Conservation (phyloP, 352 stramenopile species). For the Halophytophthora batemanensis region DNA sequence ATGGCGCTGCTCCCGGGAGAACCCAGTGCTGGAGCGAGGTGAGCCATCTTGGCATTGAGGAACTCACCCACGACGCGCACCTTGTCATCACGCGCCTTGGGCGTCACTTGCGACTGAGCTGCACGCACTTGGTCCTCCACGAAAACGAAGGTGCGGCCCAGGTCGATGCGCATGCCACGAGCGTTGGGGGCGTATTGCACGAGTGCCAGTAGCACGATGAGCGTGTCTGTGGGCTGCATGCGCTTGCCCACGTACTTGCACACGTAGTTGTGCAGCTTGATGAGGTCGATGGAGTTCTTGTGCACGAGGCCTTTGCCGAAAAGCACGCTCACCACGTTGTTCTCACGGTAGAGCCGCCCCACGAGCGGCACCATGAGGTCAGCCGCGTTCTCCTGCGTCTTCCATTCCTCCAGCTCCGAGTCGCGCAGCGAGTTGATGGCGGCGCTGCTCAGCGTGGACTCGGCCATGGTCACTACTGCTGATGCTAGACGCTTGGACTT, state of each 20-base stretch:
- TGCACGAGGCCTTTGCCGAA: conserved; percentile 84
- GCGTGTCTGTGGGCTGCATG: conserved; percentile 71
- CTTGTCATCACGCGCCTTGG: conserved; percentile 40
- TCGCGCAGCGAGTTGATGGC: conserved; percentile 54
- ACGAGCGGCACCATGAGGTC: conserved; percentile 85
- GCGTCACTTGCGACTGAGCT: conserved; percentile 32
- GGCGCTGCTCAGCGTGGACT: conserved; percentile 32
- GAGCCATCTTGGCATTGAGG: conserved; percentile 58
- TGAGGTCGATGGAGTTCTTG: conserved; percentile 85
- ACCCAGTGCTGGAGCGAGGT: conserved; percentile 25
- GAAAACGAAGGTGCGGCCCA: conserved; percentile 73
- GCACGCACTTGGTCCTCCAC: conserved; percentile 54
- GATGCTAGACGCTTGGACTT: background rate
- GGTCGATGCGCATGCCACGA: conserved; percentile 69
- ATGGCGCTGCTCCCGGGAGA: too few species aligned
- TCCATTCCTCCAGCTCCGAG: conserved; percentile 73
- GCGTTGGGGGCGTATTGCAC: conserved; percentile 55
- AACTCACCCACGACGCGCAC: conserved; percentile 47
- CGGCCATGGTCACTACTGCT: conserved; percentile 23
- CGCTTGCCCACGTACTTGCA: conserved; percentile 83
- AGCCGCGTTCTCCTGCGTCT: conserved; percentile 73
- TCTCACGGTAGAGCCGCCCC: conserved; percentile 76
- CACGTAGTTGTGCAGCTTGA: conserved; percentile 79
- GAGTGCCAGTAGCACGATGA: conserved; percentile 68
- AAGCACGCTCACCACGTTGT: conserved; percentile 79